Base-by-base conservation (phyloP, 495 filamentous ascomycete species). In the Podospora anserina region DNA sequence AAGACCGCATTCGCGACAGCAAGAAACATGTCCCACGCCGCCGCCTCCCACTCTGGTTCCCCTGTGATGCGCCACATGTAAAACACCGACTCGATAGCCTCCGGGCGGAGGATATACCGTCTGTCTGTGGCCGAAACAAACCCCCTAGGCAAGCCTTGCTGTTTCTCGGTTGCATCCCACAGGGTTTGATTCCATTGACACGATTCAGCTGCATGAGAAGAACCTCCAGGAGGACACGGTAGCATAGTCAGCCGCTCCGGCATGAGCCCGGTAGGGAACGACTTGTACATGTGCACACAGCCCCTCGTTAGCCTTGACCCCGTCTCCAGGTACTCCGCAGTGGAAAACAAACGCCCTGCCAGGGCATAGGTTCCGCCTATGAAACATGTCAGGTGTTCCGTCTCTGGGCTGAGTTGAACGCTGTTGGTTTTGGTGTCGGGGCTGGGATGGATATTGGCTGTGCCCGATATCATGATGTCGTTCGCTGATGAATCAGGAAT, bases 321-420 rank as follows among this genome's bases (percentile, higher is more conserved):
- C 19, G 91, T 83, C 13, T 59, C 44, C 2, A 91, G 84, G 62
- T 96, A 77, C 69, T 84, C 81, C 6, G 85, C 80, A 27, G 88
- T 84, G 20, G 82, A 79, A 68, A 96, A 92, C 13, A 92, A 78
- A 70, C 87, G 88, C 18, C 92, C 89, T 27, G 89, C 92, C 20
- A 97, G 80, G 18, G 88, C 94, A 65, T 94, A 88, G 87, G 92
- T 92, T n/a, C 92, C 94, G 11, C 94, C 94, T 1, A 87, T 83
- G 74, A 96, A 97, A 74, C 94, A 97, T 15, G 76, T 72, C 1
- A 85, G 75, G 67, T 85, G 83, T 64, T 85, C 78, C 30, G 68
- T 75, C 65, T 82, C 77, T 0, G 78, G 67, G 16, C 77, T 76
- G 2, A 80, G 61, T 5, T 44, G 13, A 1, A 57, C 63, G 3